Evolutionary conservation across 331 rosid species (phyloP).

Genomic region (Prunus yedoensis): DNA sequence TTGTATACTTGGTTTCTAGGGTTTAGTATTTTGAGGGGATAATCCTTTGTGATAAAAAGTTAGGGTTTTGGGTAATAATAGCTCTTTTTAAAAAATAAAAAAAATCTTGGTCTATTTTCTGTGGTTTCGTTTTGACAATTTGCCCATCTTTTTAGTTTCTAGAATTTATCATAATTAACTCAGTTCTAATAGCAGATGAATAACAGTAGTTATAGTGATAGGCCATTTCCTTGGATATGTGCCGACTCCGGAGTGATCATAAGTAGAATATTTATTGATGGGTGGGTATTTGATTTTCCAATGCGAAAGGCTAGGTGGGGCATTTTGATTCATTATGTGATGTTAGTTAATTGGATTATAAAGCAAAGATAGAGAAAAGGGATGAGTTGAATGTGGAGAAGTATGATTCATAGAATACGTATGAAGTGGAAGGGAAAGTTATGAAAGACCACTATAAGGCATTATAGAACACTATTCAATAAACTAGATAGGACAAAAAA

Average conservation of each 20-base stretch:
- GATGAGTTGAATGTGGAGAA: neutral
- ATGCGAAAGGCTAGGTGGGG: neutral
- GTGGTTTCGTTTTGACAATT: neutral
- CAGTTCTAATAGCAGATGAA: neutral
- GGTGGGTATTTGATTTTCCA: neutral
- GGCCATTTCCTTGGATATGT: neutral
- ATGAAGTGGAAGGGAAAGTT: neutral
- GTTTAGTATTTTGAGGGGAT: neutral
- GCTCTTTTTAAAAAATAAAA: neutral
- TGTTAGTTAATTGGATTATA: neutral
- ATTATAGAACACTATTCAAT: neutral
- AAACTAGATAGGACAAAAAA: neutral
- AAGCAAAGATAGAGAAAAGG: neutral
- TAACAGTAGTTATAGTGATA: too few species aligned
- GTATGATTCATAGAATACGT: neutral
- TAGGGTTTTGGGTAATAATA: neutral
- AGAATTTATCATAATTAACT: too few species aligned
- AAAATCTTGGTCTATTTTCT: too few species aligned
- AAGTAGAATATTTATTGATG: neutral
- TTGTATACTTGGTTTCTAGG: constrained; percentile 9
- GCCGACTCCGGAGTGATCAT: neutral
- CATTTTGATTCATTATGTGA: neutral
- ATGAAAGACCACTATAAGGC: neutral
- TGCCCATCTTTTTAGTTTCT: neutral
- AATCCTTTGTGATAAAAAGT: neutral